Conservation (phyloP, 768 basidiomycete species). For the Clitopilus hobsonii region DNA sequence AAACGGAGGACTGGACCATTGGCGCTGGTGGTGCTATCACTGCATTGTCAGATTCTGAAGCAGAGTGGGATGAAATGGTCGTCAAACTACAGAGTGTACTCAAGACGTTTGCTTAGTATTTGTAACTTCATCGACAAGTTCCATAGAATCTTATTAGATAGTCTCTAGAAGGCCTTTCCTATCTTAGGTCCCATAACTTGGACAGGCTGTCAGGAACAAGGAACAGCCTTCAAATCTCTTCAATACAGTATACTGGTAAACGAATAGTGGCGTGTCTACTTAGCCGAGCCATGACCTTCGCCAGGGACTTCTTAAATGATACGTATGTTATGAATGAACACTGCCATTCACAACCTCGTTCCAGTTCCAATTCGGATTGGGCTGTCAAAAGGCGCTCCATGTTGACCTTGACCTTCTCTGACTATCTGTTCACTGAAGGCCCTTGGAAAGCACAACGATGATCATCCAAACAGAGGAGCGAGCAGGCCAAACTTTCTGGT, state of each 20-base stretch:
- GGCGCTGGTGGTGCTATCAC: slow-evolving; percentile 98
- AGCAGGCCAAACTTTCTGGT: background rate
- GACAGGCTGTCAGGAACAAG: no score
- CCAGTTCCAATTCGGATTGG: background rate
- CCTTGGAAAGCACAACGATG: background rate
- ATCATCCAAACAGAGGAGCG: background rate
- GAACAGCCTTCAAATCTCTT: background rate
- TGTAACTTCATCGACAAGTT: background rate
- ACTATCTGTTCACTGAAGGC: background rate
- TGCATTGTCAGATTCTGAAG: slow-evolving; percentile 77
- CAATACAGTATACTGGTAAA: background rate
- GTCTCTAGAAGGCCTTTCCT: background rate
- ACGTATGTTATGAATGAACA: background rate
- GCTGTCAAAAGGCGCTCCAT: background rate
- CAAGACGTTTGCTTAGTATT: slow-evolving; percentile 41
- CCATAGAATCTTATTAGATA: background rate
- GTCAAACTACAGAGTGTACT: slow-evolving; percentile 82
- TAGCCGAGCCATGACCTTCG: background rate
- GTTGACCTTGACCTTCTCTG: background rate
- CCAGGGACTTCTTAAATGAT: background rate
- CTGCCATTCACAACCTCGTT: background rate
- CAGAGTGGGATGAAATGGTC: slow-evolving; percentile 93
- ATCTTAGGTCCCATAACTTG: background rate
- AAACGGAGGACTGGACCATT: slow-evolving; percentile 62
- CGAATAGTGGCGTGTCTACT: background rate